A percentile compares a stretch with the other conserved stretches of the same genome.
These are phyloP conservation scores for Calonectria hawksworthii DNA, from an alignment of 2,329 filamentous ascomycete genomes.

Conservation along the genomic window DNA sequence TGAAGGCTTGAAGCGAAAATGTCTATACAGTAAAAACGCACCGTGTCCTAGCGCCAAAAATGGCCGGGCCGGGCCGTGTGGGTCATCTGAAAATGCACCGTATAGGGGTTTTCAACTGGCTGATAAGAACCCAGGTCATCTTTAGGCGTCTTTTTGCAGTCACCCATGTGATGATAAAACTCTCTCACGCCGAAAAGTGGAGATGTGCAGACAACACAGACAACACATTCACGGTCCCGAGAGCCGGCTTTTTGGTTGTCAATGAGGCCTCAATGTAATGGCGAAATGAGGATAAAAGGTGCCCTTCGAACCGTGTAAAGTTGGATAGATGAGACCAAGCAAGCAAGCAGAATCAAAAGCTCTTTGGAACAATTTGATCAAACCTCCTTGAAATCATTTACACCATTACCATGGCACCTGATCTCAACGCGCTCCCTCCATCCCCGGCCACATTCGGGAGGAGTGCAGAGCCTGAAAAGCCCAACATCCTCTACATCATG, in stretches of 20 bases:
- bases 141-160: background rate
- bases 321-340: background rate
- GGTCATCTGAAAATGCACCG: background rate
- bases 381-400: background rate
- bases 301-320: background rate
- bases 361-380: no score
- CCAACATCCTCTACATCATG: constrained; percentile 83
- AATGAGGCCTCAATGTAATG: background rate
- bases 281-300: background rate
- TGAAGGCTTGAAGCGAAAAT: background rate
- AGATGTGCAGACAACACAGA: background rate
- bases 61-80: background rate
- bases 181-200: background rate
- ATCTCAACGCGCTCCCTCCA: constrained; percentile 78
- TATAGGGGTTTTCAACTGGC: background rate
- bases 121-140: background rate
- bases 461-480: constrained; percentile 42
- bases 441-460: constrained; percentile 56
- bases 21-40: background rate
- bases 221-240: background rate
- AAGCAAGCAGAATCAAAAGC: background rate
- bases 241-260: background rate
- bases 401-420: constrained; percentile 71
- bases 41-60: background rate
- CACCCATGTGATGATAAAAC: background rate